Evolutionary conservation across 495 filamentous ascomycete genomes (phyloP), one percentile per base, ranked within the genome.

Genomic region (Penicilliopsis zonata): DNA sequence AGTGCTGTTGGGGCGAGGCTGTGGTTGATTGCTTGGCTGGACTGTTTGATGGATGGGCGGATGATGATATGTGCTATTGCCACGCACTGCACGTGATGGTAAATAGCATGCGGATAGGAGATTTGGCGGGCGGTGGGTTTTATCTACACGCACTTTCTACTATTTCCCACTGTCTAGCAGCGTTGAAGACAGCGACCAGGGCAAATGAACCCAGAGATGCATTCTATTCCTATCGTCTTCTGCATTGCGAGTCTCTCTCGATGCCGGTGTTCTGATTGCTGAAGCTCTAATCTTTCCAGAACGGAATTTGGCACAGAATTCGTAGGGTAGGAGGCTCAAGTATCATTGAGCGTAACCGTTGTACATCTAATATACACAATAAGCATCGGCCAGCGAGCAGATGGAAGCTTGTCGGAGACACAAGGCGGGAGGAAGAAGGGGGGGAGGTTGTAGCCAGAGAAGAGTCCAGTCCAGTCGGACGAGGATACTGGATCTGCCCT

Each of bases 281-380:
- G n/a, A n/a, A n/a, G n/a, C n/a, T n/a, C n/a, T n/a, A n/a, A n/a
- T n/a, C n/a, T n/a, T n/a, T n/a, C n/a, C n/a, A n/a, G n/a, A n/a
- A n/a, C n/a, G n/a, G n/a, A n/a, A n/a, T n/a, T n/a, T n/a, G n/a
- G n/a, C n/a, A n/a, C n/a, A n/a, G n/a, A n/a, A n/a, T n/a, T n/a
- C n/a, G n/a, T n/a, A n/a, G n/a, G 15, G 15, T 10, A 28, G 25
- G n/a, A 28, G 10, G 15, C 12, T n/a, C 25, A 4, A 10, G 32
- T 14, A 4, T 24, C 13, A 27, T 15, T 15, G 38, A 40, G 41
- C 38, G 34, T 36, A 25, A 37, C 40, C 39, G 32, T 36, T 50
- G 34, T 47, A 47, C 44, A 50, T 47, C 46, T 47, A 42, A 12
- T 3, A 47, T 50, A 47, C 44, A 51, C 26, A 21, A 18, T 31